Conservation (phyloP, 805 yeast species). For the Wickerhamiella alocasiicola region DNA sequence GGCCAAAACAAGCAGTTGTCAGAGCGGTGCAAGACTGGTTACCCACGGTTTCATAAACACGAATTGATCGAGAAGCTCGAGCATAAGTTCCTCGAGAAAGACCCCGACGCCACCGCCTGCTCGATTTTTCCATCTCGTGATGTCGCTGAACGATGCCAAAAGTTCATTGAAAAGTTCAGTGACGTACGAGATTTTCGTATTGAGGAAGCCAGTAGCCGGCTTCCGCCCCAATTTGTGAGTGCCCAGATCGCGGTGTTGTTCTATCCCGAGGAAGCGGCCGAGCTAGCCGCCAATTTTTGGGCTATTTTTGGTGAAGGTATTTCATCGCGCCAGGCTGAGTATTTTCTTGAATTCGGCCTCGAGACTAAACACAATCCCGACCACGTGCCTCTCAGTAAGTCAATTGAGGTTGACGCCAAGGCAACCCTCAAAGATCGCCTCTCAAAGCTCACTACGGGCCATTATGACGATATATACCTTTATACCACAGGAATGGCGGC, state of each 20-base stretch:
- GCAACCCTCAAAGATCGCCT: slow-evolving; percentile 25
- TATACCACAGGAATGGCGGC: slow-evolving; percentile 74
- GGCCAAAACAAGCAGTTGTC: not conserved
- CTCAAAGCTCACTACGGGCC: not conserved
- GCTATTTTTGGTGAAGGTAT: slow-evolving; percentile 9
- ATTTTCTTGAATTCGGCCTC: slow-evolving; percentile 48
- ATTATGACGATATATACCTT: slow-evolving; percentile 47
- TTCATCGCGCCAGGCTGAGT: slow-evolving; percentile 8
- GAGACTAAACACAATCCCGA: slow-evolving; percentile 63
- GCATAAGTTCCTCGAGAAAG: not conserved
- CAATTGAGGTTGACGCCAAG: too few relatives aligned
- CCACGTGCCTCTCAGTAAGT: slow-evolving; percentile 52
- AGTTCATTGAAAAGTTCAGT: not conserved
- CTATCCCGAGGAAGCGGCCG: slow-evolving; percentile 3
- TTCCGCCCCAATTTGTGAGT: not conserved
- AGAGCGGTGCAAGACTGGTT: not conserved
- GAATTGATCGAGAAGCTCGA: not conserved
- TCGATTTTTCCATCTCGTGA: slow-evolving; percentile 2
- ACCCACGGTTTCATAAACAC: slow-evolving; percentile 8
- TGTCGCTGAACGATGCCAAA: slow-evolving; percentile 3
- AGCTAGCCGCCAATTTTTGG: slow-evolving; percentile 6
- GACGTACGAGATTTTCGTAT: not conserved
- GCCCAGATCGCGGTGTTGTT: slow-evolving; percentile 1
- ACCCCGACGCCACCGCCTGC: not conserved
- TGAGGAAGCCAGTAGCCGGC: not conserved